These are phyloP conservation scores for Kluyveromyces marxianus DNA, from an alignment of 1,139 yeast species.

Conservation along the genomic window DNA sequence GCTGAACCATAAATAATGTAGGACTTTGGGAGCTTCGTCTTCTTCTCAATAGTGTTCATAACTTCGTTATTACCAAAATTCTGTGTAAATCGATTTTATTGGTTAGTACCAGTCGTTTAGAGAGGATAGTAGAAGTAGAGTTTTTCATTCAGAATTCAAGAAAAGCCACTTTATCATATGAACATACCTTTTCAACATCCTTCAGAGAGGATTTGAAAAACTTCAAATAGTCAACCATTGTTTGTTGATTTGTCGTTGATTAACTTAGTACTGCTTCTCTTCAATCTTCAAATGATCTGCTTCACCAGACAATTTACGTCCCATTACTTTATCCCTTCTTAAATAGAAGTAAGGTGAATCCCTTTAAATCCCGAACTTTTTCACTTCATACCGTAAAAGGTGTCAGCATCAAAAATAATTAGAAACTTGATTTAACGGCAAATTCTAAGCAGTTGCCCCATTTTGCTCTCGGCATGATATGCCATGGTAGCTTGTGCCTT, in stretches of 20 bases:
- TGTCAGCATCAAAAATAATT: too few relatives aligned
- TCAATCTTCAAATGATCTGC: not conserved
- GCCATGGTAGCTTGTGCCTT: too few relatives aligned
- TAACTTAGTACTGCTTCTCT: not conserved
- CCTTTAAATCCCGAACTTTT: not conserved
- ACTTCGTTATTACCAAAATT: constrained; percentile 36
- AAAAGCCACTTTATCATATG: not conserved
- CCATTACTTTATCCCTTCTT: not conserved
- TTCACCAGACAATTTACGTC: not conserved
- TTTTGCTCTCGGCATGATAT: too few relatives aligned
- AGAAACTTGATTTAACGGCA: too few relatives aligned
- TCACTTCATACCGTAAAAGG: not conserved
- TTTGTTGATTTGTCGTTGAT: not conserved
- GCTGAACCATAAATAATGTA: constrained; percentile 67
- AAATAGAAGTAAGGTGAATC: not conserved
- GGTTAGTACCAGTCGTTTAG: not conserved
- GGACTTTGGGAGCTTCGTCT: constrained; percentile 76
- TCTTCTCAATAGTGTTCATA: constrained; percentile 51
- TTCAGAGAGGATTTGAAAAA: constrained; percentile 7
- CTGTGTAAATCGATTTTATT: constrained; percentile 19
- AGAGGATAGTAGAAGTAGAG: too few relatives aligned
- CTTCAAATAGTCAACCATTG: constrained; percentile 10
- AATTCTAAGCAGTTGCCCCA: too few relatives aligned
- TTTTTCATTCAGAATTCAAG: not conserved
- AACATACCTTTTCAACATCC: constrained; percentile 10